Percentiles rank a stretch among this genome's conserved stretches.
These are phyloP conservation scores for Carallia brachiata DNA, from an alignment of 345 rosid species.

Conservation along the genomic window DNA sequence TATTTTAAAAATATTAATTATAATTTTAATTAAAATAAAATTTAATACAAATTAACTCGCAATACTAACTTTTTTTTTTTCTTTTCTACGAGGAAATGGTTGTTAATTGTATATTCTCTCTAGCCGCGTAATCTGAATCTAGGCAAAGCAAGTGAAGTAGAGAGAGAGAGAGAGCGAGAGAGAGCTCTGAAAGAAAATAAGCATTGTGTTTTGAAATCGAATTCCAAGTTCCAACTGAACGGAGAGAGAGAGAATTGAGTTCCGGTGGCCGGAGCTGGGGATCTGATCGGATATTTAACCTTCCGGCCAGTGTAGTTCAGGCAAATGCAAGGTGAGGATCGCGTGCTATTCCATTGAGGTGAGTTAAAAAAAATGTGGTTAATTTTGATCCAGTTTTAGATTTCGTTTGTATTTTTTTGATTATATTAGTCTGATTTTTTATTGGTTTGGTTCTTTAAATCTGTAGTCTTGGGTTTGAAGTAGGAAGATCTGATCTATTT, in stretches of 20 bases:
- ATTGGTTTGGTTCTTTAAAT: background rate
- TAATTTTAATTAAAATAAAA: too few species aligned
- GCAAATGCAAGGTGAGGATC: constrained; percentile 12
- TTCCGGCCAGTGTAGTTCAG: constrained; percentile 11
- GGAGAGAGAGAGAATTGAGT: background rate
- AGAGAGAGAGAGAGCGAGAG: background rate
- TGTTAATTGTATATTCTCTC: background rate
- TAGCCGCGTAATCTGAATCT: constrained; percentile 29
- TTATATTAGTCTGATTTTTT: background rate
- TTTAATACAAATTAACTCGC: too few species aligned
- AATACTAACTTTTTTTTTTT: too few species aligned
- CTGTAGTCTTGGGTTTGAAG: background rate
- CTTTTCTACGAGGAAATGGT: too few species aligned
- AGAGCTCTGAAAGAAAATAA: background rate
- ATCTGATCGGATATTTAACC: constrained; percentile 23
- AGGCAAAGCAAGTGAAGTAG: constrained; percentile 35
- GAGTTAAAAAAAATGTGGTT: background rate
- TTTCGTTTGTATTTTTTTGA: background rate
- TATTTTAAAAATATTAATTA: too few species aligned
- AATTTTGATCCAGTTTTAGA: background rate
- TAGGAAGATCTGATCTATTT: constrained; percentile 10
- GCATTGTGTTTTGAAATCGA: background rate
- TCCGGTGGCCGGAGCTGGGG: constrained; percentile 20
- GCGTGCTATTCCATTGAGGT: background rate
- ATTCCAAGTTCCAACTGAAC: constrained; percentile 7